Percentiles rank a stretch among this genome's conserved stretches.
Evolutionary conservation across 1,284 basidiomycete species (phyloP).

Genomic region (Apiotrichum montevideense): DNA sequence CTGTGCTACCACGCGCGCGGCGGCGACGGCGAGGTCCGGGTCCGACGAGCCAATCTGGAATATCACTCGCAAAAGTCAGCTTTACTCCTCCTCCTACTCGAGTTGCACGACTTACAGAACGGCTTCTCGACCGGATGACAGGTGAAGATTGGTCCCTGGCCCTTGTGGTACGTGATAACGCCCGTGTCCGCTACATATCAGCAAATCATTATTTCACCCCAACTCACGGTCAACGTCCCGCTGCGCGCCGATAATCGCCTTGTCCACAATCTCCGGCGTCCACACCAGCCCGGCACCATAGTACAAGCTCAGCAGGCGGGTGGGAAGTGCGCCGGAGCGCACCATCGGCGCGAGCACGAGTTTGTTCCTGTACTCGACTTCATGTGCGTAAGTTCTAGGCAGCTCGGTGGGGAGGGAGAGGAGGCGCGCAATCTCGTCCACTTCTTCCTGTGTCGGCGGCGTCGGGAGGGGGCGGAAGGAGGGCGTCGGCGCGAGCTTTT

Average conservation of each 20-base stretch:
- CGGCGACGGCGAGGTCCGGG: slow-evolving; percentile 83
- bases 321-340: slow-evolving; percentile 63
- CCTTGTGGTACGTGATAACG: slow-evolving; percentile 74
- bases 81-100: background rate
- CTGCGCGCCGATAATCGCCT: slow-evolving; percentile 81
- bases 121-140: slow-evolving; percentile 92
- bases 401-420: slow-evolving; percentile 37
- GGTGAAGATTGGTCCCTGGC: slow-evolving; percentile 76
- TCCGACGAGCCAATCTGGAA: slow-evolving; percentile 84
- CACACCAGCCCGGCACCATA: slow-evolving; percentile 93
- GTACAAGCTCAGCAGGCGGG: slow-evolving; percentile 75
- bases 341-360: slow-evolving; percentile 93
- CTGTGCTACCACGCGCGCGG: slow-evolving; percentile 74
- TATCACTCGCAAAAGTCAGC: slow-evolving; percentile 31
- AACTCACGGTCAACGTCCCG: slow-evolving; percentile 75
- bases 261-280: slow-evolving; percentile 95
- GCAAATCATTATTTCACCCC: background rate
- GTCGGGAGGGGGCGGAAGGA: background rate
- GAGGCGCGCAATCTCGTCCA: slow-evolving; percentile 15
- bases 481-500: background rate
- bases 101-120: slow-evolving; percentile 49
- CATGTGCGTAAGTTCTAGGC: slow-evolving; percentile 27
- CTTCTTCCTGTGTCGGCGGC: slow-evolving; percentile 1
- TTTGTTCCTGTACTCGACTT: slow-evolving; percentile 59
- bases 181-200: slow-evolving; percentile 64